These are phyloP conservation scores for Rhizopogon rudus DNA, from an alignment of 768 basidiomycete genomes.

Conservation along the genomic window DNA sequence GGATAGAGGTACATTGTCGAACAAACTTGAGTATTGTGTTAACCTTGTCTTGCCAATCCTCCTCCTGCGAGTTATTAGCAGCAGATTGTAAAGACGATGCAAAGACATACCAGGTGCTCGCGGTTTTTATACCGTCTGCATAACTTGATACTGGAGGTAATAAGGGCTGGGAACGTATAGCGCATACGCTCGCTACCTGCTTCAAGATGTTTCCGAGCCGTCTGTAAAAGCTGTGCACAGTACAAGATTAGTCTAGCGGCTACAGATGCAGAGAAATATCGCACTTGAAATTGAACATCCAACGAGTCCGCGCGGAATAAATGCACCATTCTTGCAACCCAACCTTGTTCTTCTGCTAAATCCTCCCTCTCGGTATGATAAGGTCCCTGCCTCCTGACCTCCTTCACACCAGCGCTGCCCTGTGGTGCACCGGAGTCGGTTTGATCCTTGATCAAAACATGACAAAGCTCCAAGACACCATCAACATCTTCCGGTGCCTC, in stretches of 20 bases:
- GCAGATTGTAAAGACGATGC: background rate
- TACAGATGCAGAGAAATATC: conserved; percentile 12
- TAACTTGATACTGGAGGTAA: conserved; percentile 88
- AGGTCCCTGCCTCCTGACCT: conserved; percentile 52
- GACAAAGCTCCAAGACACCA: conserved; percentile 88
- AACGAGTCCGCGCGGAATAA: conserved; percentile 86
- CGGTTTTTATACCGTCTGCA: conserved; percentile 87
- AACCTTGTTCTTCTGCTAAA: conserved; percentile 97
- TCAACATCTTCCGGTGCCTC: conserved; percentile 93
- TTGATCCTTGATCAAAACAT: conserved; percentile 87
- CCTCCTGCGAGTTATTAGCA: conserved; percentile 46
- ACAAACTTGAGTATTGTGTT: conserved; percentile 91
- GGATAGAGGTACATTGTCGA: conserved; percentile 88
- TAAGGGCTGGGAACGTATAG: conserved; percentile 94
- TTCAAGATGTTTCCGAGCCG: conserved; percentile 85
- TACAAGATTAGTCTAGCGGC: background rate
- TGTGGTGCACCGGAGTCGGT: conserved; percentile 44
- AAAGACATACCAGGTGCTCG: conserved; percentile 57
- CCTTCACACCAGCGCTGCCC: conserved; percentile 29
- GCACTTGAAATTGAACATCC: conserved; percentile 84
- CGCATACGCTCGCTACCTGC: conserved; percentile 93
- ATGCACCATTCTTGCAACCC: conserved; percentile 98
- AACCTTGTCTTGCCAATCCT: conserved; percentile 82
- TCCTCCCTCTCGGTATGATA: conserved; percentile 77
- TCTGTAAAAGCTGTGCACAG: conserved; percentile 70